A percentile compares a stretch with the other conserved stretches of the same genome.
phyloP scores from a whole-genome alignment of 805 yeast species.

The Yarrowia bubula region DNA sequence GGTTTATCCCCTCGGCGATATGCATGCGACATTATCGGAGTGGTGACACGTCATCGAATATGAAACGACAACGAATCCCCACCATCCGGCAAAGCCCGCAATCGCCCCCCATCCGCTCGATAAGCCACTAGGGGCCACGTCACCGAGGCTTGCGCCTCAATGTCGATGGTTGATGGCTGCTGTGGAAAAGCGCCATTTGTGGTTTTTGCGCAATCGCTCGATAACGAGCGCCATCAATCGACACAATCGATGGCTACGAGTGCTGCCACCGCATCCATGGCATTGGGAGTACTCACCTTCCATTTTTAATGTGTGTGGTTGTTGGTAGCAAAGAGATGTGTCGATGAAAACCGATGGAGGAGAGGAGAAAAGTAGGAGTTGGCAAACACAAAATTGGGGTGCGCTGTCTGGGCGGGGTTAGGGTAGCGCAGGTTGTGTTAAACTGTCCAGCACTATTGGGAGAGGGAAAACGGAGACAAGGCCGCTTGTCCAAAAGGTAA shows the following conservation, averaged over 20 bases:
- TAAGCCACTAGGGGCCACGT: not conserved
- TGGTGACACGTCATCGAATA: slow-evolving; percentile 15
- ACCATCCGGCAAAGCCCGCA: not conserved
- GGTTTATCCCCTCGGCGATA: not conserved
- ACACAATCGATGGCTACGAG: not conserved
- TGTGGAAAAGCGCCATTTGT: slow-evolving; percentile 11
- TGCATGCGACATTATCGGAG: slow-evolving; percentile 18
- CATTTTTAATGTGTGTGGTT: slow-evolving; percentile 29
- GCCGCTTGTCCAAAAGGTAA: slow-evolving; percentile 9
- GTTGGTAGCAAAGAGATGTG: slow-evolving; percentile 24
- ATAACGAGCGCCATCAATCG: not conserved
- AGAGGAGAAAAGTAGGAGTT: slow-evolving; percentile 28
- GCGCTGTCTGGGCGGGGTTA: slow-evolving; percentile 19
- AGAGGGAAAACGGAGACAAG: slow-evolving; percentile 19
- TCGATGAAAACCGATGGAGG: slow-evolving; percentile 28
- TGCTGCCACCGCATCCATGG: not conserved
- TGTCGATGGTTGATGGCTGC: not conserved
- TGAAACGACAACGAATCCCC: too few relatives aligned
- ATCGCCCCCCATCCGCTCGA: not conserved
- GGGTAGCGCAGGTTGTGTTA: not conserved
- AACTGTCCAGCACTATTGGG: slow-evolving; percentile 10
- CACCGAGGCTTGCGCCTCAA: not conserved
- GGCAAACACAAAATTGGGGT: slow-evolving; percentile 28
- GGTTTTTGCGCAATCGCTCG: not conserved
- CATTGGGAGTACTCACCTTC: slow-evolving; percentile 30